Conservation (phyloP, 495 filamentous ascomycete genomes). For the Aspergillus asperescens region DNA sequence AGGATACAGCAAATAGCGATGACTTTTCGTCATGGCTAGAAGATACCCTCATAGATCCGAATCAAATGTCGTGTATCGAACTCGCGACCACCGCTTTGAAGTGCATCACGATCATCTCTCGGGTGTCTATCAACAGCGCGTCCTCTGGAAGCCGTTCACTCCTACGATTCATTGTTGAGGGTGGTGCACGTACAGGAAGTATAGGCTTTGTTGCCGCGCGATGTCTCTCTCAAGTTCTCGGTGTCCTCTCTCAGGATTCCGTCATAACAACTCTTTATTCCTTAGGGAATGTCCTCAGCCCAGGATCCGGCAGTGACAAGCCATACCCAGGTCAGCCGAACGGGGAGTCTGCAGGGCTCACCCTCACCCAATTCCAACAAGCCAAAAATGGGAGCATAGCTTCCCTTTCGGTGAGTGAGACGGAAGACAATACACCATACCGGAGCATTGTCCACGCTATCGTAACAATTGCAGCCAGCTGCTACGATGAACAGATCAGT, state of each 20-base stretch:
- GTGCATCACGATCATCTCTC: conserved; percentile 74
- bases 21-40: conserved; percentile 84
- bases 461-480: conserved; percentile 73
- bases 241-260: conserved; percentile 79
- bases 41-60: conserved; percentile 64
- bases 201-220: conserved; percentile 70
- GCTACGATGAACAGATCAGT: conserved; percentile 83
- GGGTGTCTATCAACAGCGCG: conserved; percentile 63
- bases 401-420: conserved; percentile 62
- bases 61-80: conserved; percentile 71
- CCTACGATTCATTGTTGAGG: conserved; percentile 78
- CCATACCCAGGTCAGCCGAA: conserved; percentile 26
- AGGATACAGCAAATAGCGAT: conserved; percentile 73
- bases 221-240: conserved; percentile 73
- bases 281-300: conserved; percentile 84
- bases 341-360: conserved; percentile 24
- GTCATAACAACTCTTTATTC: conserved; percentile 93
- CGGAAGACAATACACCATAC: conserved; percentile 71
- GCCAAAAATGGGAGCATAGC: conserved; percentile 68
- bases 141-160: conserved; percentile 74
- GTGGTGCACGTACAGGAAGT: conserved; percentile 52
- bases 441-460: conserved; percentile 84
- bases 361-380: conserved; percentile 45
- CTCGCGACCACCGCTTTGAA: conserved; percentile 73
- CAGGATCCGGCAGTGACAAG: conserved; percentile 44